Percentiles rank a stretch among this genome's conserved stretches.
Evolutionary conservation across 139 green algal species (phyloP).

Genomic region (Deuterostichococcus epilithicus): DNA sequence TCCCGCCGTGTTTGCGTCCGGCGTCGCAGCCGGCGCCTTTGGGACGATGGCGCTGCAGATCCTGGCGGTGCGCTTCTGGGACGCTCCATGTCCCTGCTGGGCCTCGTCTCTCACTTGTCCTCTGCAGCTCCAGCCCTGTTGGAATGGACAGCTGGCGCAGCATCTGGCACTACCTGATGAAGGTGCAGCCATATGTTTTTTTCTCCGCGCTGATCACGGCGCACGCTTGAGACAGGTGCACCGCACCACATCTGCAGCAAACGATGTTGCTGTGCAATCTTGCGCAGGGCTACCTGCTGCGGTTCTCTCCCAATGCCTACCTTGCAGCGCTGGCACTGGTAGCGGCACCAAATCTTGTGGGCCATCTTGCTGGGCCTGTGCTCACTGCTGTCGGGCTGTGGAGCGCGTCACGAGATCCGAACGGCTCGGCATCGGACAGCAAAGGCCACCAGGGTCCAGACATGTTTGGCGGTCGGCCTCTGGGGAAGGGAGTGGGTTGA

Average conservation of each 20-base stretch:
- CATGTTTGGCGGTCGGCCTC: too few relatives aligned
- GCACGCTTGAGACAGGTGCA: too few relatives aligned
- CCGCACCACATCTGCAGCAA: too few relatives aligned
- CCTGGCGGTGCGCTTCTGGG: not conserved
- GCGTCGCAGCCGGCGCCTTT: constrained; percentile 14
- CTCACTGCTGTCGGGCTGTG: constrained; percentile 3
- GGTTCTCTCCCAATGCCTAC: constrained; percentile 20
- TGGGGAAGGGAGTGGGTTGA: too few relatives aligned
- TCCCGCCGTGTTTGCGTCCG: constrained; percentile 14
- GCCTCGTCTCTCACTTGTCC: not conserved
- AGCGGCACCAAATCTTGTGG: constrained; percentile 24
- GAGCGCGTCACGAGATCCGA: not conserved
- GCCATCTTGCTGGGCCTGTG: constrained; percentile 10
- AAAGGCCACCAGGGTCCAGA: too few relatives aligned
- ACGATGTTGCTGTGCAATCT: too few relatives aligned
- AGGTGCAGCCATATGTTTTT: not conserved
- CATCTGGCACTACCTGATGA: not conserved
- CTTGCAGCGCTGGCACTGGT: constrained; percentile 26
- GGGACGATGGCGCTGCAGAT: constrained; percentile 23
- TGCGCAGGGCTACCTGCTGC: constrained; percentile 27
- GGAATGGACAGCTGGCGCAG: not conserved
- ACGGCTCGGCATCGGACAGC: too few relatives aligned
- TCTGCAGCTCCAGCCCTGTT: not conserved
- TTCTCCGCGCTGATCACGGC: too few relatives aligned
- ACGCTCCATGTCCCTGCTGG: too few relatives aligned